Conservation (phyloP, 805 yeast species). For the Cyberlindnera euphorbiae region DNA sequence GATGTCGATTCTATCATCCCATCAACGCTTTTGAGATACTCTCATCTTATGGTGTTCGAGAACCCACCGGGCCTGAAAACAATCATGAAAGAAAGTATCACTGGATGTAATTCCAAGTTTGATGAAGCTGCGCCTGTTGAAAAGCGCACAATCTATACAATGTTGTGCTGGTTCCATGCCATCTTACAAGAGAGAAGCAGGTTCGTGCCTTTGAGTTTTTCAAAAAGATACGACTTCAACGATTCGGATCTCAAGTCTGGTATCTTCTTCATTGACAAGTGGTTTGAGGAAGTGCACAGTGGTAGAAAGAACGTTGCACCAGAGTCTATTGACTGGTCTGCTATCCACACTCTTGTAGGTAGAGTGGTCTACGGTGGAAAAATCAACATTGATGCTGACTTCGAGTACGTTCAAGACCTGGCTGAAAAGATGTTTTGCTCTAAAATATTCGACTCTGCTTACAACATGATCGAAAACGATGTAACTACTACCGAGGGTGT, state of each 20-base stretch:
- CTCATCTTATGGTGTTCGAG: conserved; percentile 58
- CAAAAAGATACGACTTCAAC: conserved; percentile 59
- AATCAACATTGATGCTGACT: conserved; percentile 40
- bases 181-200: conserved; percentile 53
- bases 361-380: conserved; percentile 65
- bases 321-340: conserved; percentile 48
- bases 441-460: conserved; percentile 37
- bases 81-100: conserved; percentile 30
- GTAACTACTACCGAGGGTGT: conserved; percentile 10
- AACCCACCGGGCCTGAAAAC: conserved; percentile 54
- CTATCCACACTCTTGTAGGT: conserved; percentile 44
- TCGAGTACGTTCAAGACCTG: conserved; percentile 29
- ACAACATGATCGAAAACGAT: conserved; percentile 35
- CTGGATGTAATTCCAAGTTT: conserved; percentile 19
- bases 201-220: conserved; percentile 60
- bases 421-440: conserved; percentile 35
- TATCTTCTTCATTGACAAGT: conserved; percentile 36
- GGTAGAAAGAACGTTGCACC: conserved; percentile 37
- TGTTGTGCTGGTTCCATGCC: conserved; percentile 69
- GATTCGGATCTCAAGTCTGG: conserved; percentile 65
- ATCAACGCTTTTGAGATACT: conserved; percentile 46
- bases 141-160: conserved; percentile 42
- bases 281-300: conserved; percentile 31
- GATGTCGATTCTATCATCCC: conserved; percentile 46
- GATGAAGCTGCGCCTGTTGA: conserved; percentile 28